Percentiles rank a stretch among this genome's conserved stretches.
Conservation (phyloP, 495 filamentous ascomycete species). For the Podospora comata region DNA sequence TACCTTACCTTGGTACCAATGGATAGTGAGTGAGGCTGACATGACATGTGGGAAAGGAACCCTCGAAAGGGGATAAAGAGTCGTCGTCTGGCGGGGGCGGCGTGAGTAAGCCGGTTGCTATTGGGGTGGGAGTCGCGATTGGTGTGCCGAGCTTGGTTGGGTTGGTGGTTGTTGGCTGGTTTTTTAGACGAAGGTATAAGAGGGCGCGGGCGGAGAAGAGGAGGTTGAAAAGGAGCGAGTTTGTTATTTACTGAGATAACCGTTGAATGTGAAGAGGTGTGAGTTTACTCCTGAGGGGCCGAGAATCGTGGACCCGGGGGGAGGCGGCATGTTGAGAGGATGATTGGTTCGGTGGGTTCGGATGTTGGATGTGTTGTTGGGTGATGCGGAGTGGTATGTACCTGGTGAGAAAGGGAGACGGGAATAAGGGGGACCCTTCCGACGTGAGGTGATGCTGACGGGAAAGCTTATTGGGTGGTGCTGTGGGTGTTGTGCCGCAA, state of each 20-base stretch:
- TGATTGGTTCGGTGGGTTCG: background rate
- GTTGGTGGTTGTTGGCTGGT: conserved; percentile 25
- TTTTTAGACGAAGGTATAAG: conserved; percentile 21
- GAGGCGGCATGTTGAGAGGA: background rate
- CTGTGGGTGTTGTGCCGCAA: background rate
- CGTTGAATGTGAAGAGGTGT: too few species aligned
- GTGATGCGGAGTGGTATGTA: background rate
- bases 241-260: conserved; percentile 29
- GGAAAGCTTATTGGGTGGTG: background rate
- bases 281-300: too few species aligned
- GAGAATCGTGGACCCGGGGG: too few species aligned
- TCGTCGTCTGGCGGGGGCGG: conserved; percentile 1
- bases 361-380: background rate
- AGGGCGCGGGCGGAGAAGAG: conserved; percentile 21
- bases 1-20: too few species aligned
- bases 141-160: conserved; percentile 24
- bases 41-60: background rate
- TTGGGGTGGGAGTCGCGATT: conserved; percentile 32
- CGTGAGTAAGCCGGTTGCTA: conserved; percentile 26
- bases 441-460: background rate
- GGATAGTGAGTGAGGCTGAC: background rate
- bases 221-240: conserved; percentile 26
- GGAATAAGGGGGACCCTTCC: background rate
- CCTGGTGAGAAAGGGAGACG: background rate
- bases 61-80: conserved; percentile 1